Conservation (phyloP, 139 green algal species). For the Chlorokybus atmophyticus region DNA sequence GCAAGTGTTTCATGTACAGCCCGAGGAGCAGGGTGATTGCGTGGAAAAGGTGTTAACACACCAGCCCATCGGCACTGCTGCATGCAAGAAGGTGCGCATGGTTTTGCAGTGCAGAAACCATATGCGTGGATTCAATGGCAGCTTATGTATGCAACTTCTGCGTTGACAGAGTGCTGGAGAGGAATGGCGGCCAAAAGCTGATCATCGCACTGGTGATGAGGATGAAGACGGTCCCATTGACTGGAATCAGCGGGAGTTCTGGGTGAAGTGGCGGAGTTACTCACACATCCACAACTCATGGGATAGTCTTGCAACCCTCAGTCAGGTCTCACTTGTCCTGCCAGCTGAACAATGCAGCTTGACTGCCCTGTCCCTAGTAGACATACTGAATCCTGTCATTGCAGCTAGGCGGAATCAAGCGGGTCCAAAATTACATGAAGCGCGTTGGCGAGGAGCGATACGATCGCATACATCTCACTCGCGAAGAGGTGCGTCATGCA, state of each 20-base stretch:
- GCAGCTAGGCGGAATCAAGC: slow-evolving; percentile 67
- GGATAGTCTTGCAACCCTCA: slow-evolving; percentile 50
- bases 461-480: slow-evolving; percentile 28
- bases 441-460: slow-evolving; percentile 43
- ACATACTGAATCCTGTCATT: too few relatives aligned
- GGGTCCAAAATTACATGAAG: slow-evolving; percentile 82
- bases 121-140: too few relatives aligned
- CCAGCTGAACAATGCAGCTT: too few relatives aligned
- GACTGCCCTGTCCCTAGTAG: too few relatives aligned
- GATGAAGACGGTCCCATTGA: too few relatives aligned
- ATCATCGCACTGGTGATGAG: too few relatives aligned
- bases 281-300: slow-evolving; percentile 78
- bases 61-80: slow-evolving; percentile 14
- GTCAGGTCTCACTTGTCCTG: too few relatives aligned
- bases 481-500: slow-evolving; percentile 47
- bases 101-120: too few relatives aligned
- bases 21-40: slow-evolving; percentile 12
- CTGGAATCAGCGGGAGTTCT: slow-evolving; percentile 55
- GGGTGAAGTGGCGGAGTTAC: slow-evolving; percentile 77
- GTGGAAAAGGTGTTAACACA: slow-evolving; percentile 42
- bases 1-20: too few relatives aligned
- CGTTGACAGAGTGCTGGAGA: too few relatives aligned
- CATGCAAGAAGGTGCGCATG: slow-evolving; percentile 12
- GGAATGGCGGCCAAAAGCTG: too few relatives aligned
- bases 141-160: too few relatives aligned